Conservation (phyloP, 345 rosid genomes). For the Corchorus capsularis region DNA sequence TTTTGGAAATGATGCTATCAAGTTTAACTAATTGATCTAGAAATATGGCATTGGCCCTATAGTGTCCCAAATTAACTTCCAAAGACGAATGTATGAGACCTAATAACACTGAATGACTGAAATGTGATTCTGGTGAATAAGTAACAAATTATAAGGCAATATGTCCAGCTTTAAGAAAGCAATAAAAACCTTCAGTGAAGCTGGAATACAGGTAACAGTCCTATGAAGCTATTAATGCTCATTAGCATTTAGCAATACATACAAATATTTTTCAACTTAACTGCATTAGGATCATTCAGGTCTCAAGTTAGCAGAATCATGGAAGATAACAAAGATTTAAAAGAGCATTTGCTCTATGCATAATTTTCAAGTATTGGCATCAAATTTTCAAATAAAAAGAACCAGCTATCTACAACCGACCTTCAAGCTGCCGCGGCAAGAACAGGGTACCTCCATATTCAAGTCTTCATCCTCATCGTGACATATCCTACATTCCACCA, state of each 20-base stretch:
- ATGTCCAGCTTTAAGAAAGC: neutral
- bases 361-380: neutral
- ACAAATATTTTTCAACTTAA: neutral
- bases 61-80: neutral
- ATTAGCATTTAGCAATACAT: neutral
- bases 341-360: neutral
- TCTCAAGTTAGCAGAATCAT: neutral
- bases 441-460: constrained; percentile 82
- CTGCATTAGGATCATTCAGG: neutral
- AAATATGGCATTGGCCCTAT: neutral
- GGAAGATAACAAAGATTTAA: neutral
- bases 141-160: neutral
- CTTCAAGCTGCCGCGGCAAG: constrained; percentile 89
- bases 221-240: neutral
- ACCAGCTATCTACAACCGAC: constrained; percentile 29
- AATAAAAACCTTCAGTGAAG: neutral
- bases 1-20: neutral
- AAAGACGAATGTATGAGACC: neutral
- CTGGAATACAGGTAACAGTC: neutral
- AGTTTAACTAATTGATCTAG: neutral
- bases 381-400: neutral
- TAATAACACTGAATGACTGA: neutral
- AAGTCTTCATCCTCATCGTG: constrained; percentile 80
- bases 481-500: constrained; percentile 81
- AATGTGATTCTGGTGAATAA: neutral